Base-by-base conservation (phyloP, 2,329 filamentous ascomycete species). In the Fonsecaea nubica region DNA sequence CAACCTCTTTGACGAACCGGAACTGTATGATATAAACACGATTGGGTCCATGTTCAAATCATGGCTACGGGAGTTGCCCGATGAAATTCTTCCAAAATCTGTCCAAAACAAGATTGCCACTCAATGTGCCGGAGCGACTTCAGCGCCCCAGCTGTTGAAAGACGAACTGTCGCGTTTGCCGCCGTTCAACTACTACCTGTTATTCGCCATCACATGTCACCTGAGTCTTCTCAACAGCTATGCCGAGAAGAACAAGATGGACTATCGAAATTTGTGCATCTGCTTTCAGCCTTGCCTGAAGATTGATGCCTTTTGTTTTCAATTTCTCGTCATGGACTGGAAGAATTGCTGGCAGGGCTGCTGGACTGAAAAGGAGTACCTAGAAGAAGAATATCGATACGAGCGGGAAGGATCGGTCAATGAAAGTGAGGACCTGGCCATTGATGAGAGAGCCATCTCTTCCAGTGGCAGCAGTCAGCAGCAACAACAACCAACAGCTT, bases 261-360 rank as follows among this genome's bases (percentile, higher is more conserved):
- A 96, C 76, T 97, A 94, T 76, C 89, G 92, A 75, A 97, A 97
- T 72, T 83, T 98, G 30, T 96, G 93, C 80, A 96, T 97, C 73
- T 98, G 94, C 81, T 97, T 97, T 79, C 93, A 97, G 78, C 94
- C 94, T 3, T 96, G 93, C 78, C 92, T 98, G 87, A 96, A 94
- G 80, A 95, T 98, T 66, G 94, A 98, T 75, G 90, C 90, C 0
- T 96, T 94, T 77, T 96, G 92, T 77, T 98, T 98, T 85, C 92
- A 93, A 74, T 97, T 97, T 71, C 84, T 98, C 12, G 93, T 98
- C 21, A 92, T 92, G 75, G 91, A 98, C 76, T 98, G 94, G 94
- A 89, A 93, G 73, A 90, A 96, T 72, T 98, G 94, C 81, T 98
- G 94, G 94, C 93, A 95, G 77, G 94, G 94, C 8, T 98, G 94